Evolutionary conservation across 2,329 filamentous ascomycete genomes (phyloP), one percentile per base, ranked within the genome.

Genomic region (Trichoderma citrinoviride): DNA sequence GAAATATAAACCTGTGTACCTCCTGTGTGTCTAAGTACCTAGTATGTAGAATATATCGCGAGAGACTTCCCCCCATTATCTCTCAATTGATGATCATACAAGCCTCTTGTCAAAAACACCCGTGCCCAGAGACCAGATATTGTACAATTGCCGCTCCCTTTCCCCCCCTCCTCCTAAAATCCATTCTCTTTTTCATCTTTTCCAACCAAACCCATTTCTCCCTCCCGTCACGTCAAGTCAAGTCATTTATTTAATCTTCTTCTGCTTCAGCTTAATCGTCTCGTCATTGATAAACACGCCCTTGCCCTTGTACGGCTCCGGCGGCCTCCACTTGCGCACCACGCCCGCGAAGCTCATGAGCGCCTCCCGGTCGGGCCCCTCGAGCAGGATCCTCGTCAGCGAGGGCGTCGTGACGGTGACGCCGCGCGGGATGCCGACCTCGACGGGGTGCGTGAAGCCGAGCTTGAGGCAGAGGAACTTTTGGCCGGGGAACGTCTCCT

Each of bases 241-340:
- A 27, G 1, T 58, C 70, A 52, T 74, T 81, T 88, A 95, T 84
- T 93, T 94, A 78, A 94, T 92, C 86, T 94, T 95, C 90, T 97
- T 99, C 74, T 92, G 90, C 89, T 99, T 99, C 79, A 99, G 78
- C 85, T 90, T 96, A 81, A 99, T 97, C 33, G 93, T 97, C 84
- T 99, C 93, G 68, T 93, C 92, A 74, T 98, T 96, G 72, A 99
- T 89, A 77, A 98, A 99, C 72, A 99, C 96, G 72, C 95, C 95
- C 87, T 99, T 98, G 70, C 95, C 95, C 87, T 99, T 99, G 80
- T 99, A 99, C 69, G 95, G 95, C 81, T 99, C 95, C 33, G 95
- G 95, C 69, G 85, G 86, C 75, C 95, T 89, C 94, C 94, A 98
- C 78, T 83, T 85, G 71, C 92, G 85, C 70, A 99, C 96, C 71